A percentile compares a stretch with the other conserved stretches of the same genome.
Evolutionary conservation across 2,329 filamentous ascomycete genomes (phyloP).

Genomic region (Paradendryphiella salina): DNA sequence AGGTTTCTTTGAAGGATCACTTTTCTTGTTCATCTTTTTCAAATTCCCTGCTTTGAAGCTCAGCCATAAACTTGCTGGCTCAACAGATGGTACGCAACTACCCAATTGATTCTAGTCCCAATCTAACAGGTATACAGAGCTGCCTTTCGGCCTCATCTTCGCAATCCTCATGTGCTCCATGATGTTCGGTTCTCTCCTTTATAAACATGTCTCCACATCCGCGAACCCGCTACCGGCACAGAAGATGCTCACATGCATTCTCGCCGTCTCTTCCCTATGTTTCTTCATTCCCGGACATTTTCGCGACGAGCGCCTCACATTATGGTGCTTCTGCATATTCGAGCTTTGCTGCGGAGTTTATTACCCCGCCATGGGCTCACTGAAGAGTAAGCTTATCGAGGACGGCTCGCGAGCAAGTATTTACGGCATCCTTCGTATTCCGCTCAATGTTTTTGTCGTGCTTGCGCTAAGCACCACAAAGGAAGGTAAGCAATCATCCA

Average conservation of each 20-base stretch:
- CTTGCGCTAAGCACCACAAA: slow-evolving; percentile 39
- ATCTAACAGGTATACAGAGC: slow-evolving; percentile 25
- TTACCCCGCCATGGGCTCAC: slow-evolving; percentile 59
- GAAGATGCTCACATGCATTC: slow-evolving; percentile 35
- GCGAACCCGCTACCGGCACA: slow-evolving; percentile 28
- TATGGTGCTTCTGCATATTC: slow-evolving; percentile 62
- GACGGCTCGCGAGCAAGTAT: slow-evolving; percentile 59
- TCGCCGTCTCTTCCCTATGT: slow-evolving; percentile 33
- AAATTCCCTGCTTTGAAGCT: slow-evolving; percentile 60
- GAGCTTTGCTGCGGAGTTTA: slow-evolving; percentile 63
- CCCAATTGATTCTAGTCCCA: too few species aligned
- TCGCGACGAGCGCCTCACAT: slow-evolving; percentile 52
- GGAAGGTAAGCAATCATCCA: slow-evolving; percentile 29
- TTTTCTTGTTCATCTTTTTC: slow-evolving; percentile 67
- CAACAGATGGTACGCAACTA: slow-evolving; percentile 31
- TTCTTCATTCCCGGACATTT: slow-evolving; percentile 47
- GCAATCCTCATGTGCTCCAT: slow-evolving; percentile 63
- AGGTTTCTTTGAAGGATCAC: slow-evolving; percentile 63
- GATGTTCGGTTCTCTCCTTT: slow-evolving; percentile 62
- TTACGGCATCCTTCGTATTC: slow-evolving; percentile 62
- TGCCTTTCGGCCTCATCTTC: slow-evolving; percentile 59
- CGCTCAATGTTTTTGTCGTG: slow-evolving; percentile 55
- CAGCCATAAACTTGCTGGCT: slow-evolving; percentile 34
- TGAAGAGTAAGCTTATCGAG: slow-evolving; percentile 60
- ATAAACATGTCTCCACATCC: slow-evolving; percentile 47